Conservation (phyloP, 331 rosid species). For the Malus hybrid region DNA sequence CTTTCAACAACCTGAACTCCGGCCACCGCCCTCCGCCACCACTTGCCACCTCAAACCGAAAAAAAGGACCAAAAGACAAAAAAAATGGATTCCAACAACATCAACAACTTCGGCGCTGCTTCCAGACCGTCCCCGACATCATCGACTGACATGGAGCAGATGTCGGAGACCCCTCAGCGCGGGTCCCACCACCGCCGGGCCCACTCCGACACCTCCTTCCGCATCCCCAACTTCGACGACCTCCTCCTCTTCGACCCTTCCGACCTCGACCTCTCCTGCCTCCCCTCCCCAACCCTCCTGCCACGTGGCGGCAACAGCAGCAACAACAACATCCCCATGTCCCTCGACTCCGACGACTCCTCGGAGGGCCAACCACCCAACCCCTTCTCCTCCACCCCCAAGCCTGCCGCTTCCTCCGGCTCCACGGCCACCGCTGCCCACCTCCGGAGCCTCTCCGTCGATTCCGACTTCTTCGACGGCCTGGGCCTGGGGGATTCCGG, state of each 20-base stretch:
- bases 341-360: slow-evolving; percentile 48
- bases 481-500: slow-evolving; percentile 25
- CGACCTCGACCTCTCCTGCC: slow-evolving; percentile 63
- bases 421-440: slow-evolving; percentile 20
- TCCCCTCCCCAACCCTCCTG: slow-evolving; percentile 43
- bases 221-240: slow-evolving; percentile 64
- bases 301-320: slow-evolving; percentile 5
- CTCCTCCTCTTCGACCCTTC: slow-evolving; percentile 76
- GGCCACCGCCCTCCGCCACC: too few species aligned
- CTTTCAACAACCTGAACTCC: neutral
- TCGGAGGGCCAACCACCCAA: neutral
- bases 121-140: slow-evolving; percentile 28
- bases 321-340: slow-evolving; percentile 5
- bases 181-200: slow-evolving; percentile 75
- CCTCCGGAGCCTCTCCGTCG: slow-evolving; percentile 63
- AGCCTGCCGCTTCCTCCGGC: neutral
- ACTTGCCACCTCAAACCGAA: neutral
- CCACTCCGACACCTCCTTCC: slow-evolving; percentile 79
- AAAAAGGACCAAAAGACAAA: neutral
- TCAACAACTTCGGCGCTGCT: neutral
- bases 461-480: slow-evolving; percentile 76
- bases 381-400: slow-evolving; percentile 7
- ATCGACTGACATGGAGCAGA: slow-evolving; percentile 31
- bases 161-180: slow-evolving; percentile 54
- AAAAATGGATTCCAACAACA: slow-evolving; percentile 2